phyloP scores from a whole-genome alignment of 2,329 filamentous ascomycete species.

The Trichoderma pleuroti region DNA sequence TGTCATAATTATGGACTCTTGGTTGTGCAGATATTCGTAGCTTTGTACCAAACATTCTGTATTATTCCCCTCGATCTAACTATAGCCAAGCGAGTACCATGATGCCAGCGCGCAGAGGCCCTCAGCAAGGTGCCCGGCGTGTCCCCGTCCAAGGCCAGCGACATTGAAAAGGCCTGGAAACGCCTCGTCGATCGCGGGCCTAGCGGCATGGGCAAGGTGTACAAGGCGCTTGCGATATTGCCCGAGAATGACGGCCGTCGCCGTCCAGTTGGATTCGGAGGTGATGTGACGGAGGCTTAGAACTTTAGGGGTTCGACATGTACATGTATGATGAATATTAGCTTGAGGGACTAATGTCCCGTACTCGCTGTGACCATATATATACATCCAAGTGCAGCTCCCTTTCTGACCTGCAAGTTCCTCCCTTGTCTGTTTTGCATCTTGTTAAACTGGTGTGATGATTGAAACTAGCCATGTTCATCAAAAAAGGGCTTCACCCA shows the following conservation, averaged over 20 bases:
- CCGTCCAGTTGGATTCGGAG: conserved; percentile 88
- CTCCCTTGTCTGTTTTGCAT: neutral
- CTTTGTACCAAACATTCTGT: neutral
- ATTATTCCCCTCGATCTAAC: neutral
- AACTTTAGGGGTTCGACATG: neutral
- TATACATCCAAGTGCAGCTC: neutral
- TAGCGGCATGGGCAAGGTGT: conserved; percentile 88
- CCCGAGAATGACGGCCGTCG: conserved; percentile 73
- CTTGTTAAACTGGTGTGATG: neutral
- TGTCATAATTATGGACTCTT: neutral
- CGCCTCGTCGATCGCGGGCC: conserved; percentile 78
- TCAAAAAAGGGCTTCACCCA: neutral
- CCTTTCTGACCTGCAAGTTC: neutral
- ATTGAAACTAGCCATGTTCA: neutral
- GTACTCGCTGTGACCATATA: neutral
- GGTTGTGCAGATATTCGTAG: neutral
- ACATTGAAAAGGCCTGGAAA: conserved; percentile 72
- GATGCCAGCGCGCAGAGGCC: conserved; percentile 64
- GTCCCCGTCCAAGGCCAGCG: conserved; percentile 48
- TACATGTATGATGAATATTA: neutral
- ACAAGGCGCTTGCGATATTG: conserved; percentile 88
- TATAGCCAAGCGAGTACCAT: neutral
- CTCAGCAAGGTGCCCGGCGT: conserved; percentile 49
- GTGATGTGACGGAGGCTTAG: conserved; percentile 47
- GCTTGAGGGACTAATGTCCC: neutral